Evolutionary conservation across 805 yeast species (phyloP), one percentile per base, ranked within the genome.

Genomic region (Teunomyces lycoperdinae): DNA sequence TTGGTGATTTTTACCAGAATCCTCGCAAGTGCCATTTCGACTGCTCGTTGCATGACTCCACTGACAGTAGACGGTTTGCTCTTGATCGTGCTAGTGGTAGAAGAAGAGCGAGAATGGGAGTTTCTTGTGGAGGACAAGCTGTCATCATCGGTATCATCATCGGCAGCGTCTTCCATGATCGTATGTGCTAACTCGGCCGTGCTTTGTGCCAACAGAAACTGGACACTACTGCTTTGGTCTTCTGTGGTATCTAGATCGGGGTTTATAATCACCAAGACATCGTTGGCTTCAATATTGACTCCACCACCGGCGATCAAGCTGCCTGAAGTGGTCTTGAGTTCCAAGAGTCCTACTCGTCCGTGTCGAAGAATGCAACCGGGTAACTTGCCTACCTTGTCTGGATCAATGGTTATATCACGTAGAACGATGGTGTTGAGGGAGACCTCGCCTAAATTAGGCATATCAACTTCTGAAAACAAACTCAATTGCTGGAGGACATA

Each of bases 401-500:
- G 82, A 59, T 87, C 92, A 27, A 91, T 66, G 43, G 82, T 76
- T 8, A 91, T 79, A 62, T 88, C 84, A 40, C 79, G 76, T 13
- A 73, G 60, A 9, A 67, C 64, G 79, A 75, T 49, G 70, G 73
- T 63, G 76, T 77, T 63, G 70, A 88, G 68, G 4, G 95, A 84
- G 0, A 91, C 89, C 58, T 72, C 73, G 50, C 89, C 94, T 45
- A 91, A 64, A 60, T 89, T 86, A 14, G 89, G 85, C 14, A 89
- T 71, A 63, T 90, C 95, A 17, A 90, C 78, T 54, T 85, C 87
- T 1, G 96, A 86, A 59, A 91, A 88, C 36, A 91, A 68, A 11
- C 91, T 82, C 39, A 90, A 78, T 64, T 89, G 92, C 61, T 87
- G 88, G 24, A 91, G 76, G 4, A 90, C 80, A 64, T 89, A 89